phyloP scores from a whole-genome alignment of 768 basidiomycete genomes.

The Coprinopsis sp. region DNA sequence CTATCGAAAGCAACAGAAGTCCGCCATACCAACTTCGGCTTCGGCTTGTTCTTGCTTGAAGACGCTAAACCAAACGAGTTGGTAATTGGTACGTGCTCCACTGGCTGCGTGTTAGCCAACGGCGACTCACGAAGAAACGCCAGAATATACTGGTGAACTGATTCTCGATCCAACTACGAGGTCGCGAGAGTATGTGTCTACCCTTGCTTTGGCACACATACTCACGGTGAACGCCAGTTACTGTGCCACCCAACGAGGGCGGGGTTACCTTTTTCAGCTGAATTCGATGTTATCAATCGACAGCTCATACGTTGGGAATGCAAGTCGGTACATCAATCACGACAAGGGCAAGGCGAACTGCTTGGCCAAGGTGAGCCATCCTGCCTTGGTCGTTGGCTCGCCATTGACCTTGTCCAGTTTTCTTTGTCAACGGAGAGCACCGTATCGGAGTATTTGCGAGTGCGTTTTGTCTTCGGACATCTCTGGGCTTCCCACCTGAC shows the following conservation, averaged over 20 bases:
- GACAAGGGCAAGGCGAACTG: not conserved
- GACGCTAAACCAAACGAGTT: constrained; percentile 9
- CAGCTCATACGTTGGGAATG: not conserved
- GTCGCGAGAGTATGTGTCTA: constrained; percentile 13
- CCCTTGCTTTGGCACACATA: not conserved
- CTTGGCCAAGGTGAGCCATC: not conserved
- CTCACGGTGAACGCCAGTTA: too few species aligned
- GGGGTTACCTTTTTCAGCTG: constrained; percentile 16
- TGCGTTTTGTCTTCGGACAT: not conserved
- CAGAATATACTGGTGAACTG: constrained; percentile 16
- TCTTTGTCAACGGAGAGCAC: not conserved
- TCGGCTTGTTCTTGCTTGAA: constrained; percentile 13
- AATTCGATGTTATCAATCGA: constrained; percentile 6
- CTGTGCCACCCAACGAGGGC: constrained; percentile 6
- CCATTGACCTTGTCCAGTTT: not conserved
- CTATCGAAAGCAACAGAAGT: constrained; percentile 3
- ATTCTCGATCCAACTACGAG: constrained; percentile 11
- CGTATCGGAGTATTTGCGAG: not conserved
- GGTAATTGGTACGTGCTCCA: constrained; percentile 9
- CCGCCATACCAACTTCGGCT: constrained; percentile 8
- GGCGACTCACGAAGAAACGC: too few species aligned
- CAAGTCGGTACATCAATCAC: constrained; percentile 2
- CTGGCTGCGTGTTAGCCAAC: too few species aligned
- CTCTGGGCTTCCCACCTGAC: too few species aligned
- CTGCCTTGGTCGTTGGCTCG: not conserved